Base-by-base conservation (phyloP, 164 flowering plant genomes). In the Magnolia officinalis region DNA sequence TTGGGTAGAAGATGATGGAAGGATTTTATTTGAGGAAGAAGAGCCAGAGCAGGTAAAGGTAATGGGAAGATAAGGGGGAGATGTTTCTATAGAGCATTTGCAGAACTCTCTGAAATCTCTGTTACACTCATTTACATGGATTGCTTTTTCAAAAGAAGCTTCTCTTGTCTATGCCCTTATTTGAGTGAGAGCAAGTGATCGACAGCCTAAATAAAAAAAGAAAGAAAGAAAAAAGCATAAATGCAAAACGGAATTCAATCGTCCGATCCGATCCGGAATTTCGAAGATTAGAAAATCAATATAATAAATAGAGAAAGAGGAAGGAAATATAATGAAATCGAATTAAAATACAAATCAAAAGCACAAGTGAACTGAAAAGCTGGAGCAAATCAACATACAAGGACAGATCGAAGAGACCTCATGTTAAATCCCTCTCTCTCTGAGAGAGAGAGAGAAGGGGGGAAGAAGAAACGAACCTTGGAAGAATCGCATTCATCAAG, bases 11-110 rank as follows among this genome's bases (percentile, higher is more conserved):
- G n/a, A 18, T 8, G 65, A 61, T 18, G 37, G 37, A 13, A 31
- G 19, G 7, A 7, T 2, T 51, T 64, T 70, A 52, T 31, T 71
- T 74, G 63, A 21, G 63, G 71, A 69, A 70, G 71, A 75, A 78
- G 70, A 74, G 64, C 72, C 72, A 63, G 55, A 76, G 74, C 65
- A 73, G 74, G 14, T 37, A 51, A 21, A 73, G 71, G 16, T 52
- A 75, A 23, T 23, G 52, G 55, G 37, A 74, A 52, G 45, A 64
- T 20, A 79, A 45, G 65, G 74, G n/a, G 50, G 71, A 72, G 10
- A 63, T 23, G 55, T 31, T 76, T 69, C 76, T 80, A 76, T 50
- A 24, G 50, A 76, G 76, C 76, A 78, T 73, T 72, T 31, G 67
- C 59, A 51, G 18, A 10, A 67, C 4, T 67, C 70, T 67, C 49